Evolutionary conservation across 2,329 filamentous ascomycete species (phyloP).

Genomic region (Aspergillus persii): DNA sequence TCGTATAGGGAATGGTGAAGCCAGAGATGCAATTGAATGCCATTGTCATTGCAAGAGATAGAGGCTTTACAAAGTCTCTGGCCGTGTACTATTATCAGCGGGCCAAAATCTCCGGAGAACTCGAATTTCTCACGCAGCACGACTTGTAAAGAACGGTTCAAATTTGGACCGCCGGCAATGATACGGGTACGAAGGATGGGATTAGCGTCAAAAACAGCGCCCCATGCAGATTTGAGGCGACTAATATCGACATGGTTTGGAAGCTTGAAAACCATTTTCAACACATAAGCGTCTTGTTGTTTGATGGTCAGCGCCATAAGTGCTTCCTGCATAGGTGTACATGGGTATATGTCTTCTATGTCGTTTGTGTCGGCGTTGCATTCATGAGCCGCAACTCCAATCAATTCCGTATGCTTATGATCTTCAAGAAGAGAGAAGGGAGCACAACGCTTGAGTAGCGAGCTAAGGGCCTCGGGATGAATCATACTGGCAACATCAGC

Average conservation of each 20-base stretch:
- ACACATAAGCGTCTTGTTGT: conserved; percentile 35
- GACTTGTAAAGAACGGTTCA: not conserved
- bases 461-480: not conserved
- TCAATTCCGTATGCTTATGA: not conserved
- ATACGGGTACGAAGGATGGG: conserved; percentile 26
- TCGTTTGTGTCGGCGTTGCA: not conserved
- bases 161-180: not conserved
- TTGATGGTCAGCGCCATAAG: conserved; percentile 35
- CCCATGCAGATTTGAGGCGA: conserved; percentile 38
- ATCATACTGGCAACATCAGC: conserved; percentile 1
- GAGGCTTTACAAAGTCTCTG: not conserved
- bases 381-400: not conserved
- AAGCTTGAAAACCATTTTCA: conserved; percentile 30
- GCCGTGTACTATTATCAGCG: not conserved
- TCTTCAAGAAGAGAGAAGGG: conserved; percentile 4
- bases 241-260: conserved; percentile 23
- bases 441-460: not conserved
- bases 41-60: not conserved
- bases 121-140: not conserved
- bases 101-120: not conserved
- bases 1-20: not conserved
- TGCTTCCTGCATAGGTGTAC: conserved; percentile 41
- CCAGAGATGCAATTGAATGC: not conserved
- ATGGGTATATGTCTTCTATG: conserved; percentile 38
- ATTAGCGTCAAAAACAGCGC: conserved; percentile 27